These are phyloP conservation scores for Salix caprea DNA, from an alignment of 345 rosid species.

Conservation along the genomic window DNA sequence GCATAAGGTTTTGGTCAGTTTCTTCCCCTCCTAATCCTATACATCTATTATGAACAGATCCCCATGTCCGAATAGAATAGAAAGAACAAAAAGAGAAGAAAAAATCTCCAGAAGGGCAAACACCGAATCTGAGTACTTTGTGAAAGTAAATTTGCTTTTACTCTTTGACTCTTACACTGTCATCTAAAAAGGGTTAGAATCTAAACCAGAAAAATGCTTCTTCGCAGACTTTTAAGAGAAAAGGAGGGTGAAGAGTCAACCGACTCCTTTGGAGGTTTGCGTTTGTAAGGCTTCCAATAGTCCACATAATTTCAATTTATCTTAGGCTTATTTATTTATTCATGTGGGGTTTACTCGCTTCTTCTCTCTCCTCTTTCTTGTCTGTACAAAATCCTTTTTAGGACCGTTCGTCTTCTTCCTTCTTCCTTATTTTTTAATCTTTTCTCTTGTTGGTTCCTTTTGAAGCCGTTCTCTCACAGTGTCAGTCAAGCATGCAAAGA, in stretches of 20 bases:
- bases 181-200: background rate
- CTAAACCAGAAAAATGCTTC: background rate
- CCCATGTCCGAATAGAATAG: background rate
- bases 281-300: constrained; percentile 69
- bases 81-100: background rate
- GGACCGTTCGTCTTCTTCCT: constrained; percentile 15
- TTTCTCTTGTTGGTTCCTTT: background rate
- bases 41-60: background rate
- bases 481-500: constrained; percentile 14
- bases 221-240: constrained; percentile 29
- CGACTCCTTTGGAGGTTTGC: constrained; percentile 43
- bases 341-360: background rate
- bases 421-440: background rate
- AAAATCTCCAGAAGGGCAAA: background rate
- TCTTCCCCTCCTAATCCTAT: too few relatives aligned
- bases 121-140: background rate
- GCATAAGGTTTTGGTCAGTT: background rate
- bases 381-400: constrained; percentile 2
- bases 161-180: background rate
- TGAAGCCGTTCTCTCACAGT: constrained; percentile 1
- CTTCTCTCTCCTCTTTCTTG: background rate
- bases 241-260: constrained; percentile 55
- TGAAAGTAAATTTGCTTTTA: background rate
- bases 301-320: constrained; percentile 59
- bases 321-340: constrained; percentile 8